These are phyloP conservation scores for Cyphellophora attinorum DNA, from an alignment of 2,329 filamentous ascomycete genomes.

Conservation along the genomic window DNA sequence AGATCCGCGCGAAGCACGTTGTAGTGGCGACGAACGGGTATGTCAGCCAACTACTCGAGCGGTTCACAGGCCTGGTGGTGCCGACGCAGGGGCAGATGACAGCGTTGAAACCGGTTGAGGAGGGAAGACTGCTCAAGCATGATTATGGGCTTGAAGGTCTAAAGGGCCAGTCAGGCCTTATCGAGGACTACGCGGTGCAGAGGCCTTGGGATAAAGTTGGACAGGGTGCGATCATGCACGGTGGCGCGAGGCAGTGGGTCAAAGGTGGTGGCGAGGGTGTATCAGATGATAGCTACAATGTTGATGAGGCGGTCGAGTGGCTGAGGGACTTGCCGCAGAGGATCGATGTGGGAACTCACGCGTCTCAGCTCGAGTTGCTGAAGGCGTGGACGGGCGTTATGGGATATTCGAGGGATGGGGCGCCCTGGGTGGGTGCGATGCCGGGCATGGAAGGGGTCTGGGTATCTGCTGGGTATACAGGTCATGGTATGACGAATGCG, in stretches of 20 bases:
- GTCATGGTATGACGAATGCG: slow-evolving; percentile 53
- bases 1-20: slow-evolving; percentile 51
- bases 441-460: slow-evolving; percentile 40
- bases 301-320: slow-evolving; percentile 25
- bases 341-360: not conserved
- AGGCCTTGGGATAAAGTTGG: slow-evolving; percentile 30
- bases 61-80: slow-evolving; percentile 61
- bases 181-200: slow-evolving; percentile 60
- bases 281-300: slow-evolving; percentile 40
- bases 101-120: slow-evolving; percentile 33
- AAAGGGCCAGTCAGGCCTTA: slow-evolving; percentile 45
- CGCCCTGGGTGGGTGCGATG: slow-evolving; percentile 43
- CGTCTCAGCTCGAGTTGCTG: not conserved
- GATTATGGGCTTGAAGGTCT: slow-evolving; percentile 32
- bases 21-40: slow-evolving; percentile 79
- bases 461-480: slow-evolving; percentile 53
- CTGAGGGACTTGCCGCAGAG: not conserved
- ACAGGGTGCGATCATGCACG: slow-evolving; percentile 47
- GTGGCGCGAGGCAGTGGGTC: slow-evolving; percentile 42
- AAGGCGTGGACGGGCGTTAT: slow-evolving; percentile 39
- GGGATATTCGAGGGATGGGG: slow-evolving; percentile 41
- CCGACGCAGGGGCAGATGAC: slow-evolving; percentile 55
- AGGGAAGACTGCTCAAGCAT: slow-evolving; percentile 14
- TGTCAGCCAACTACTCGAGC: slow-evolving; percentile 63
- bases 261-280: slow-evolving; percentile 34